Evolutionary conservation across 129 eudicot species (phyloP).

Genomic region (Flaveria trinervia): DNA sequence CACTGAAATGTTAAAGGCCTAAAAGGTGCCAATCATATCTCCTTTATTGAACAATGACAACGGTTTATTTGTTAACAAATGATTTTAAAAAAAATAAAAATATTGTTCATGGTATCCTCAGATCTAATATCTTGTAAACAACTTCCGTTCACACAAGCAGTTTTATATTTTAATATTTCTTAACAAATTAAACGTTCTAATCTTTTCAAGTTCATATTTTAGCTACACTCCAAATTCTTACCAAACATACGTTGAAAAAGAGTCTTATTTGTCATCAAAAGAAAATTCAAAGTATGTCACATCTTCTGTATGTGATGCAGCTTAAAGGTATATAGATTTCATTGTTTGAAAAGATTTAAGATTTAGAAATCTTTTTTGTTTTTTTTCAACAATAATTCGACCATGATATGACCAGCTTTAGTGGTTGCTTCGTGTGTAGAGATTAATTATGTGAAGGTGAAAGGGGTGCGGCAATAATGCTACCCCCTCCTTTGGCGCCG

Average conservation of each 20-base stretch:
- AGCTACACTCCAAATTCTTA: constrained; percentile 12
- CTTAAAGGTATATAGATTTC: constrained; percentile 2
- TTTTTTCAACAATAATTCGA: not conserved
- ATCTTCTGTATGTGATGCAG: constrained; percentile 2
- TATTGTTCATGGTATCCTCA: not conserved
- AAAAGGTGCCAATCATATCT: constrained; percentile 1
- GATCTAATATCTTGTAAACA: not conserved
- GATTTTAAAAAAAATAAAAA: not conserved
- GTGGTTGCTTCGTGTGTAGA: no score
- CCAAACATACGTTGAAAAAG: constrained; percentile 31
- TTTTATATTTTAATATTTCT: not conserved
- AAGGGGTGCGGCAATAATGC: no score
- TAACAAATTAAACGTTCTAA: not conserved
- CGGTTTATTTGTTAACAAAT: not conserved
- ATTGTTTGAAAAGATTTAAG: not conserved
- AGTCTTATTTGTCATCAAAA: constrained; percentile 21
- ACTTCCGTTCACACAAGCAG: not conserved
- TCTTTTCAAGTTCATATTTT: constrained; percentile 11
- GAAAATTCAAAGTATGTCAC: constrained; percentile 7
- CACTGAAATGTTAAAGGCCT: no score
- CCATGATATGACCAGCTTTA: no score
- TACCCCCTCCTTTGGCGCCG: no score
- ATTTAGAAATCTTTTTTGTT: not conserved
- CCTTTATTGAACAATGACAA: not conserved
- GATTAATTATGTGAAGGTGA: no score